Conservation (phyloP, 352 stramenopile genomes). For the Aphanomyces cochlioides region DNA sequence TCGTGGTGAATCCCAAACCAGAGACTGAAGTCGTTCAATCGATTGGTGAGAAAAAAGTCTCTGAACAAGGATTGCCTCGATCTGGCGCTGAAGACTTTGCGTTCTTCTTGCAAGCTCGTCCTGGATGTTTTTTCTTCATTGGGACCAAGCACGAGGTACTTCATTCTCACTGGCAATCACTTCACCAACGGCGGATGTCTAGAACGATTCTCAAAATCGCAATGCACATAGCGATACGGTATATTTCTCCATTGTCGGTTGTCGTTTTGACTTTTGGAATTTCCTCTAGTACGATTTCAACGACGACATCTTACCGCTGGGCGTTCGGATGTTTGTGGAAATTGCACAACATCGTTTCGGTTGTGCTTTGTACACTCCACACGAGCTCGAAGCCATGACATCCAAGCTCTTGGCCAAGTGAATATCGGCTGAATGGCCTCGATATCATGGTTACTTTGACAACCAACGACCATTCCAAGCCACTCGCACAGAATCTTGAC, state of each 20-base stretch:
- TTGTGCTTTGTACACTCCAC: constrained; percentile 58
- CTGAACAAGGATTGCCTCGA: constrained; percentile 70
- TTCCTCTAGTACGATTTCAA: constrained; percentile 64
- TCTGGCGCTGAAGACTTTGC: constrained; percentile 95
- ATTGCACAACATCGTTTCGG: constrained; percentile 65
- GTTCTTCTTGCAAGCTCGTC: constrained; percentile 79
- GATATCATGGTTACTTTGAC: too few relatives aligned
- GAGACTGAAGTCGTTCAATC: constrained; percentile 72
- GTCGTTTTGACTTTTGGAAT: not conserved
- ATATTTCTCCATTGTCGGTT: not conserved
- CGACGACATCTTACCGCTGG: constrained; percentile 69
- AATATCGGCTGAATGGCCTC: too few relatives aligned
- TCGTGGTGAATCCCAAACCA: constrained; percentile 69
- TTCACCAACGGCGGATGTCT: not conserved
- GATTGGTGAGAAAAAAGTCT: constrained; percentile 64
- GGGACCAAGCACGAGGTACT: constrained; percentile 47
- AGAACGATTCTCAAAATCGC: constrained; percentile 39
- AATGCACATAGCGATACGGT: constrained; percentile 63
- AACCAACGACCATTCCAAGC: too few relatives aligned
- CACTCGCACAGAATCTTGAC: too few relatives aligned
- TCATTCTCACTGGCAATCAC: constrained; percentile 37
- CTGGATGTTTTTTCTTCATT: constrained; percentile 81
- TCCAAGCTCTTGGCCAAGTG: too few relatives aligned
- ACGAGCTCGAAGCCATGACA: constrained; percentile 41
- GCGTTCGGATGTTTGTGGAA: constrained; percentile 71